Conservation (phyloP, 139 green algal genomes). For the Micromonas pusilla region DNA sequence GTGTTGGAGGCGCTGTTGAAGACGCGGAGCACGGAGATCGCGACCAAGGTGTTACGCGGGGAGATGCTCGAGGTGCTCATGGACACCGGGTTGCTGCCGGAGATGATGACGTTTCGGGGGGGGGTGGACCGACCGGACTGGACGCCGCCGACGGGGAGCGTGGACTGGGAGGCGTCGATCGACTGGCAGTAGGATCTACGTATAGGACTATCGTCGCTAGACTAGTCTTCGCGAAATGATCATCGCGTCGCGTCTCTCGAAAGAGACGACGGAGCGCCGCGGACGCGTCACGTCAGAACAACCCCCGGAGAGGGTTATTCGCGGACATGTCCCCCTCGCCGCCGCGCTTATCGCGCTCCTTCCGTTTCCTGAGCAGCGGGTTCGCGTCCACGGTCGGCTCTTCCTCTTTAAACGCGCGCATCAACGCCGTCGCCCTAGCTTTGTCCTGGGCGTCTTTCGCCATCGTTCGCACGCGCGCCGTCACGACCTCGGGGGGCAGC, state of each 20-base stretch:
- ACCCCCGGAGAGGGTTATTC: background rate
- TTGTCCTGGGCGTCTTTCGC: background rate
- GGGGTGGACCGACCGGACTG: no score
- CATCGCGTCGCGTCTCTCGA: background rate
- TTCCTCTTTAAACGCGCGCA: background rate
- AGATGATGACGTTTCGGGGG: background rate
- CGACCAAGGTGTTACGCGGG: background rate
- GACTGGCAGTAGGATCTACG: no score
- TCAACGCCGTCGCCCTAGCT: background rate
- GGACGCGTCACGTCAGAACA: background rate
- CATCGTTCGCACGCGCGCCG: background rate
- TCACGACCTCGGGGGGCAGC: background rate
- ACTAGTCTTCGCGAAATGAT: background rate
- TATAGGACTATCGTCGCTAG: no score
- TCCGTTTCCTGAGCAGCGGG: background rate
- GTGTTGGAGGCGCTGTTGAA: background rate
- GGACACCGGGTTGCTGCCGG: background rate
- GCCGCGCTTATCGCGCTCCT: background rate
- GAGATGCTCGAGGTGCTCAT: background rate
- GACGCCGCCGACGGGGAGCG: background rate
- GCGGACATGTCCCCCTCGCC: background rate
- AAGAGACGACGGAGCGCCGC: no score
- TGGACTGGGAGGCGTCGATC: no score
- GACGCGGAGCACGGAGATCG: background rate
- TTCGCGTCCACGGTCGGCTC: background rate